Evolutionary conservation across 441 rosid genomes (phyloP).

Genomic region (Croton laevigatus): DNA sequence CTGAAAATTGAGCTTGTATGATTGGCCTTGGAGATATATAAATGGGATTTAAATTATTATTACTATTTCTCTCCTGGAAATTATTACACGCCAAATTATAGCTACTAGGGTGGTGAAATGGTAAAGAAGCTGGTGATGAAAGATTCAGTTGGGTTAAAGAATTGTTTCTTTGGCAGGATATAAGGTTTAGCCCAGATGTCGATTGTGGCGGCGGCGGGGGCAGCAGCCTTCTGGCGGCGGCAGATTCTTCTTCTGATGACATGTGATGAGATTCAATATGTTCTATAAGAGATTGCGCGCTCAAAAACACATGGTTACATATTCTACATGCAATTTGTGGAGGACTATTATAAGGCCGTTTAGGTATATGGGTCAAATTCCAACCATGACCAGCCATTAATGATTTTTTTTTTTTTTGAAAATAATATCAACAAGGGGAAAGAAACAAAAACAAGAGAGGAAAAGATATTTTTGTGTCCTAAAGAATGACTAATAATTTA

Average conservation of each 20-base stretch:
- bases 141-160: not conserved
- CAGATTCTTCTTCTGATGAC: not conserved
- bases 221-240: not conserved
- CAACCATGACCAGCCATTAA: slow-evolving; percentile 29
- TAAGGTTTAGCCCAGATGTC: not conserved
- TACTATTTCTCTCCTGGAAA: not conserved
- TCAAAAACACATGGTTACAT: slow-evolving; percentile 27
- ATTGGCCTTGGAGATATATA: not conserved
- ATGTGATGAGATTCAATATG: slow-evolving; percentile 29
- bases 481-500: slow-evolving; percentile 2
- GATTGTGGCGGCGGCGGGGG: not conserved
- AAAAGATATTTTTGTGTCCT: not conserved
- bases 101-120: not conserved
- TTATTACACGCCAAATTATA: not conserved
- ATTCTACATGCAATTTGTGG: slow-evolving; percentile 32
- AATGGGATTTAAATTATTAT: not conserved
- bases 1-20: not conserved
- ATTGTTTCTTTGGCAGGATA: not conserved
- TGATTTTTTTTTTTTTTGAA: too few relatives aligned
- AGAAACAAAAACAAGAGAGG: not conserved
- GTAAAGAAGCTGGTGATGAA: not conserved
- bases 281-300: slow-evolving; percentile 23
- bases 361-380: slow-evolving; percentile 3
- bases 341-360: not conserved
- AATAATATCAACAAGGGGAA: too few relatives aligned